phyloP scores from a whole-genome alignment of 2,329 filamentous ascomycete species.

The Cytospora piceicola region DNA sequence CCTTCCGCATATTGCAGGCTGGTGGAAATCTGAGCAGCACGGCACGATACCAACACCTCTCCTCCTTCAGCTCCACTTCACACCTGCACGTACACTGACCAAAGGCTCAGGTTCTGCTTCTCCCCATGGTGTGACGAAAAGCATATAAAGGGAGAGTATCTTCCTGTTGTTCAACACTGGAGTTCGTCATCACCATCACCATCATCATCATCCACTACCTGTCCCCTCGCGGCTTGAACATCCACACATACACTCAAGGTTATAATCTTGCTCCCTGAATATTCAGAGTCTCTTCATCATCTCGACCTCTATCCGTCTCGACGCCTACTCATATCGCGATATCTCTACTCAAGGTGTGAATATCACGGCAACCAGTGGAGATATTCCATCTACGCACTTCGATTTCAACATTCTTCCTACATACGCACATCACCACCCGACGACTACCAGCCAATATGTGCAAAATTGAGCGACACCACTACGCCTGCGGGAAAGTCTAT shows the following conservation, averaged over 20 bases:
- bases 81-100: slow-evolving; percentile 26
- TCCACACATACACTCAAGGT: background rate
- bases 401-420: background rate
- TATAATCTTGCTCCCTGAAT: background rate
- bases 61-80: slow-evolving; percentile 23
- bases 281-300: background rate
- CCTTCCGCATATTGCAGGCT: slow-evolving; percentile 17
- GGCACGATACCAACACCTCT: slow-evolving; percentile 21
- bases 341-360: background rate
- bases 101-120: slow-evolving; percentile 25
- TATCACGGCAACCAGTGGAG: background rate
- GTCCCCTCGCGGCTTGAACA: slow-evolving; percentile 9
- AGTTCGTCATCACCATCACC: slow-evolving; percentile 26
- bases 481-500: slow-evolving; percentile 13
- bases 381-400: background rate
- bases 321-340: background rate
- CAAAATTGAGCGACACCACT: slow-evolving; percentile 13
- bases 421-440: background rate
- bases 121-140: slow-evolving; percentile 21
- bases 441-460: slow-evolving; percentile 22
- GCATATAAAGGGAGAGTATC: slow-evolving; percentile 27
- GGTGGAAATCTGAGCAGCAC: slow-evolving; percentile 19
- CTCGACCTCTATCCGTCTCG: background rate
- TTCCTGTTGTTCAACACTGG: slow-evolving; percentile 15
- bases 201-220: slow-evolving; percentile 25